Conservation (phyloP, 2,329 filamentous ascomycete species). For the Trichocomaceae sp. region DNA sequence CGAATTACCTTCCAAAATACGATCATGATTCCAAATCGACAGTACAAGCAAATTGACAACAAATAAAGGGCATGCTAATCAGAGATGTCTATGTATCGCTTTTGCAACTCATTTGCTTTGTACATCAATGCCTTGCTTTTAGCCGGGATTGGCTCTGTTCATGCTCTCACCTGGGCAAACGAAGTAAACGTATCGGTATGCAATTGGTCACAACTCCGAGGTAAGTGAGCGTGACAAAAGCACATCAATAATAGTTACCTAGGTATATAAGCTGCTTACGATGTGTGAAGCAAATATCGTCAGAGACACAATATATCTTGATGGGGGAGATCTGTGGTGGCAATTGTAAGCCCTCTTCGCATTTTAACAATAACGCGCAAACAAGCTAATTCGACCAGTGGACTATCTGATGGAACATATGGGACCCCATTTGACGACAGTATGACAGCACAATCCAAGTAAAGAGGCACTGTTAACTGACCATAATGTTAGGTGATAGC, state of each 20-base stretch:
- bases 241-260: not conserved
- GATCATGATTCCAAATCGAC: not conserved
- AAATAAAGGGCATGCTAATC: not conserved
- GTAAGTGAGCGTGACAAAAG: conserved; percentile 20
- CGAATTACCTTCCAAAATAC: not conserved
- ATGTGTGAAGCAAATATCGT: conserved; percentile 49
- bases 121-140: not conserved
- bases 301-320: conserved; percentile 58
- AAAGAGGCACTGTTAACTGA: not conserved
- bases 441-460: conserved; percentile 20
- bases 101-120: not conserved
- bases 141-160: not conserved
- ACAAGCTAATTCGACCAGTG: conserved; percentile 19
- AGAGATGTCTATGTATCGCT: not conserved
- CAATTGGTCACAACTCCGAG: conserved; percentile 45
- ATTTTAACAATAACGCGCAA: no score
- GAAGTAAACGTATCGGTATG: conserved; percentile 57
- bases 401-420: conserved; percentile 41
- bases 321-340: conserved; percentile 57
- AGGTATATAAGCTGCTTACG: not conserved
- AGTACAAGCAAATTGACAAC: not conserved
- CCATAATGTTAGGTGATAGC: conserved; percentile 41
- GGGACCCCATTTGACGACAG: conserved; percentile 32
- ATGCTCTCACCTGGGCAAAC: conserved; percentile 18
- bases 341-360: conserved; percentile 26